These are phyloP conservation scores for Chlorella sp. DNA, from an alignment of 139 green algal genomes.

Conservation along the genomic window DNA sequence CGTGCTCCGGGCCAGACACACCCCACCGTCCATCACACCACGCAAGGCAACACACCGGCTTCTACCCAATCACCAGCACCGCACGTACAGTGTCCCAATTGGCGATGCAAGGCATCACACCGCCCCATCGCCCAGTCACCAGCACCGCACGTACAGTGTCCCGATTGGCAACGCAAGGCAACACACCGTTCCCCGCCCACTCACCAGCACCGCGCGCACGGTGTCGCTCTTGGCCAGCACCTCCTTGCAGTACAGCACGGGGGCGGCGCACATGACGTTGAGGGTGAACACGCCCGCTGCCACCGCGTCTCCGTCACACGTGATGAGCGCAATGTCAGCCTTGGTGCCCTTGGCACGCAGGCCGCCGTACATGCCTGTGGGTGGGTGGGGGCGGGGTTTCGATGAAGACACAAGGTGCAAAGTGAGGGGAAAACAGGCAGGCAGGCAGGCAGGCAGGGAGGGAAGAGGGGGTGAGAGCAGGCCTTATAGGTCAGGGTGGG, in stretches of 20 bases:
- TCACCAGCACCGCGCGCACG: constrained; percentile 70
- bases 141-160: too few relatives aligned
- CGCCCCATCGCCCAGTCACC: too few relatives aligned
- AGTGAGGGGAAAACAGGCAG: constrained; percentile 26
- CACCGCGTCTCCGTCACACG: constrained; percentile 77
- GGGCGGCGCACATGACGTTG: constrained; percentile 96
- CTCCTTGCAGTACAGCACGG: constrained; percentile 93
- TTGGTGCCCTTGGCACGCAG: constrained; percentile 86
- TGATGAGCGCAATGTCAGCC: constrained; percentile 92
- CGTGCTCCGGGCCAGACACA: too few relatives aligned
- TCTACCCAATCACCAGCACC: too few relatives aligned
- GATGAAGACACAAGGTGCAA: not conserved
- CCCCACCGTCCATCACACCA: too few relatives aligned
- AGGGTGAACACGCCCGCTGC: constrained; percentile 92
- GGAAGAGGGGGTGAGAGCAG: not conserved
- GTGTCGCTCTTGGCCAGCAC: constrained; percentile 75
- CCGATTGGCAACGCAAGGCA: too few relatives aligned
- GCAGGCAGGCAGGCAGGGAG: not conserved
- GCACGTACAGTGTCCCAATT: too few relatives aligned
- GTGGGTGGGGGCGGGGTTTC: not conserved
- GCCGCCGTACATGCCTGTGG: constrained; percentile 83
- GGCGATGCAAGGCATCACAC: too few relatives aligned
- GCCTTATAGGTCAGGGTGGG: not conserved
- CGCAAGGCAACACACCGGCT: too few relatives aligned
- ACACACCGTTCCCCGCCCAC: not conserved